Conservation (phyloP, 2,329 filamentous ascomycete genomes). For the Penicillium sp. region DNA sequence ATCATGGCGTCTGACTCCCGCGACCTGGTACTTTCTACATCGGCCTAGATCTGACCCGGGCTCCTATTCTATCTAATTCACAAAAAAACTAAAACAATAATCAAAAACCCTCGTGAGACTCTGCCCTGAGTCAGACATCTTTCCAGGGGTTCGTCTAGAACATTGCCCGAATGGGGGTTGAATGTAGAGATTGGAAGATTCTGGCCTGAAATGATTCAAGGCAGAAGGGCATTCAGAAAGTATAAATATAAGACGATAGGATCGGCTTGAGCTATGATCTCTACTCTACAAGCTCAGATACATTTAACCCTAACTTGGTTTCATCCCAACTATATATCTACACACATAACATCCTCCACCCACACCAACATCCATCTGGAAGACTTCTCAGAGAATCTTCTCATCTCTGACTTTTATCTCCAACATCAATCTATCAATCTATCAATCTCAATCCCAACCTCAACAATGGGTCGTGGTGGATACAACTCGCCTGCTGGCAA, state of each 20-base stretch:
- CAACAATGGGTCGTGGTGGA: slow-evolving; percentile 40
- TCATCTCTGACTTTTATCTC: not conserved
- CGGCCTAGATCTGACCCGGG: not conserved
- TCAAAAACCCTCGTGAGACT: not conserved
- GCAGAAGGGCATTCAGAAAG: slow-evolving; percentile 6
- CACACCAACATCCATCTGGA: not conserved
- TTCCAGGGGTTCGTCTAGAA: slow-evolving; percentile 8
- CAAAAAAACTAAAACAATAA: not conserved
- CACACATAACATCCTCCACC: not conserved
- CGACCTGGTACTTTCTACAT: not conserved
- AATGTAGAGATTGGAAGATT: not conserved
- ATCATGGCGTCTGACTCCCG: not conserved
- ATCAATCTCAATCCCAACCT: slow-evolving; percentile 2
- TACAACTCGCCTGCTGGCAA: slow-evolving; percentile 29
- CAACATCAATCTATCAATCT: not conserved
- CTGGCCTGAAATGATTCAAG: slow-evolving; percentile 10
- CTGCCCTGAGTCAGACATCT: slow-evolving; percentile 16
- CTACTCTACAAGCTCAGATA: not conserved
- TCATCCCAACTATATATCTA: not conserved
- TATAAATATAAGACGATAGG: not conserved
- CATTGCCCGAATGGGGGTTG: slow-evolving; percentile 3
- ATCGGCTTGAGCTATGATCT: not conserved
- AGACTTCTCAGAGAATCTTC: no score
- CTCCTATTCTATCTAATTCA: not conserved
- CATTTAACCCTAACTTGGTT: not conserved